Evolutionary conservation across 805 yeast species (phyloP).

Genomic region (Candida golubevii): DNA sequence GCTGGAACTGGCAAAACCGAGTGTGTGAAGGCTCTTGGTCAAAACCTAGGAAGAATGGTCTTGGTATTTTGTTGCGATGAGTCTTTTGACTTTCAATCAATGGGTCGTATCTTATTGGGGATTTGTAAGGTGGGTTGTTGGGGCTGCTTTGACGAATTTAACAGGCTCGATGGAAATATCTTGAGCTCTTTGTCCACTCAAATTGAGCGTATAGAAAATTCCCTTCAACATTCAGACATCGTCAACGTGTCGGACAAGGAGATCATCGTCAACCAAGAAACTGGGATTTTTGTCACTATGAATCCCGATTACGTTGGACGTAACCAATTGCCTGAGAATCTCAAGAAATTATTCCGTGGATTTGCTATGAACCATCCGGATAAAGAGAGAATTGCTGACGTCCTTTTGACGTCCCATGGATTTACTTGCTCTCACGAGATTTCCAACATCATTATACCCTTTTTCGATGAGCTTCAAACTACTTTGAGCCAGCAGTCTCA

Average conservation of each 20-base stretch:
- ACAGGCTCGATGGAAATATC: constrained; percentile 65
- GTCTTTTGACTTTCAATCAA: constrained; percentile 72
- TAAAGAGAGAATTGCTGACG: constrained; percentile 60
- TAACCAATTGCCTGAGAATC: constrained; percentile 75
- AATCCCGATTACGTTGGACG: constrained; percentile 89
- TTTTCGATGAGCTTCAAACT: constrained; percentile 45
- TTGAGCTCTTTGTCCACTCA: constrained; percentile 84
- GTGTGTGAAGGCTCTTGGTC: constrained; percentile 78
- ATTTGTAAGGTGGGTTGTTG: constrained; percentile 81
- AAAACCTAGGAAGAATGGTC: constrained; percentile 73
- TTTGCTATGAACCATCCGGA: constrained; percentile 77
- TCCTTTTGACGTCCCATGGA: constrained; percentile 69
- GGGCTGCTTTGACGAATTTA: constrained; percentile 97
- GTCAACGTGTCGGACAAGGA: constrained; percentile 42
- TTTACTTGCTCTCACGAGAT: constrained; percentile 46
- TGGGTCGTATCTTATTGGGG: constrained; percentile 74
- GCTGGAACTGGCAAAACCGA: constrained; percentile 98
- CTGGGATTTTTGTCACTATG: constrained; percentile 85
- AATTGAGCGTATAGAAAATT: constrained; percentile 64
- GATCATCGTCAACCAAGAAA: constrained; percentile 38
- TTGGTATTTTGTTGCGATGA: constrained; percentile 91
- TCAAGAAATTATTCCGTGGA: constrained; percentile 72
- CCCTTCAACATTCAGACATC: constrained; percentile 30
- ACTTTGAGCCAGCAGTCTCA: constrained; percentile 55
- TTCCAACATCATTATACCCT: constrained; percentile 48